These are phyloP conservation scores for Lumnitzera racemosa DNA, from an alignment of 345 rosid genomes.

Conservation along the genomic window DNA sequence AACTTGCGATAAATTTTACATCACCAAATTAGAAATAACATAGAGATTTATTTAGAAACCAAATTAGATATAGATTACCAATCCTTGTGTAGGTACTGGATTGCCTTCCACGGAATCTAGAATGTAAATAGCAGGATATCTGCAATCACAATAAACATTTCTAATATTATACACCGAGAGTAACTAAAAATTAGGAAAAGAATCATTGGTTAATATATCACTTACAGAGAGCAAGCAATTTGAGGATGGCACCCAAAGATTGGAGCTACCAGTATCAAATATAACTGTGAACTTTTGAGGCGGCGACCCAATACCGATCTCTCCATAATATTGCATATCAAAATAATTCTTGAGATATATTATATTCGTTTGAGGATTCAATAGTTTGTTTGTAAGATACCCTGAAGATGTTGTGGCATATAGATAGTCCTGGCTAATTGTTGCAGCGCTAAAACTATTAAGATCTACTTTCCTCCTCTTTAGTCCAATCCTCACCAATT, in stretches of 20 bases:
- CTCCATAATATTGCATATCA: slow-evolving; percentile 55
- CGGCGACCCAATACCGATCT: slow-evolving; percentile 57
- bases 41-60: neutral
- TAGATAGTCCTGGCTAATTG: slow-evolving; percentile 9
- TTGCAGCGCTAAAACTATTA: slow-evolving; percentile 25
- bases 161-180: neutral
- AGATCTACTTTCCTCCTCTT: slow-evolving; percentile 34
- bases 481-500: slow-evolving; percentile 33
- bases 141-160: slow-evolving; percentile 17
- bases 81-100: slow-evolving; percentile 47
- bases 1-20: neutral
- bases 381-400: neutral
- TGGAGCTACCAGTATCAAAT: slow-evolving; percentile 56
- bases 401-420: neutral
- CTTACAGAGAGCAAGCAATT: slow-evolving; percentile 49
- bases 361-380: slow-evolving; percentile 12
- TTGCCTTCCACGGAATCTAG: slow-evolving; percentile 38
- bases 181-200: neutral
- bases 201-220: slow-evolving; percentile 3
- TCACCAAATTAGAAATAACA: neutral
- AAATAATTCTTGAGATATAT: slow-evolving; percentile 49
- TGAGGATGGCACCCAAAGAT: slow-evolving; percentile 66
- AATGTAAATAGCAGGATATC: slow-evolving; percentile 50
- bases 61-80: slow-evolving; percentile 22
- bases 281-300: slow-evolving; percentile 46